Base-by-base conservation (phyloP, 2,329 filamentous ascomycete species). In the Aspergillaceae sp. region DNA sequence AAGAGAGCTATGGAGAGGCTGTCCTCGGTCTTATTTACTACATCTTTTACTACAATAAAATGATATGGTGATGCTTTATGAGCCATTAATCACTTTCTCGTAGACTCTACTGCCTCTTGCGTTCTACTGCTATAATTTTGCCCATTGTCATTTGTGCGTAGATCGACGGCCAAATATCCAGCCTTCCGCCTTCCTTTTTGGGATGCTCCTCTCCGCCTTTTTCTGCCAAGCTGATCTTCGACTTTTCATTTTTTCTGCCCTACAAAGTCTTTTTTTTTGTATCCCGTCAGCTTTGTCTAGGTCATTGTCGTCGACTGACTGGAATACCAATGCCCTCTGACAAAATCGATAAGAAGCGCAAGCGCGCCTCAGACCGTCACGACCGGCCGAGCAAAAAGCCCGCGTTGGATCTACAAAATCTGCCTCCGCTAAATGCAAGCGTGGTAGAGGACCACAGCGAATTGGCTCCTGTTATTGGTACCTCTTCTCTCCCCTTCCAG, bases 401-500 rank as follows among this genome's bases (percentile, higher is more conserved):
- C 5, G 69, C 72, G 7, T 60, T 66, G 41, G 56, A 62, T 33
- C 57, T 65, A 44, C 61, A 63, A 44, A 57, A 62, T 28, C 56
- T 66, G 28, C 59, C 67, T 29, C 62, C 67, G 29, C 63, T 76
- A 36, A 65, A 63, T 41, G 68, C 75, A 41, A 68, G 71, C 49
- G 58, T 74, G 37, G 53, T 76, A 40, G 65, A 73, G 49, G 73
- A 74, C 53, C 60, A 70, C 47, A 70, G 69, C 55, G 66, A 67
- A 46, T 62, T 74, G 51, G 69, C 69, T 49, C 75, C 75, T 38
- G 64, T 77, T 29, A 66, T 78, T 48, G 69, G 75, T 77, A 68
- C 54, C 65, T 27, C 29, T 28, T 7, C 26, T 11, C 36, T 9
- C 28, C 4, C 19, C 19, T 19, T 19, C 19, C 19, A 19, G 19